A percentile compares a stretch with the other conserved stretches of the same genome.
These are phyloP conservation scores for Trichoderma endophyticum DNA, from an alignment of 2,329 filamentous ascomycete genomes.

Conservation along the genomic window DNA sequence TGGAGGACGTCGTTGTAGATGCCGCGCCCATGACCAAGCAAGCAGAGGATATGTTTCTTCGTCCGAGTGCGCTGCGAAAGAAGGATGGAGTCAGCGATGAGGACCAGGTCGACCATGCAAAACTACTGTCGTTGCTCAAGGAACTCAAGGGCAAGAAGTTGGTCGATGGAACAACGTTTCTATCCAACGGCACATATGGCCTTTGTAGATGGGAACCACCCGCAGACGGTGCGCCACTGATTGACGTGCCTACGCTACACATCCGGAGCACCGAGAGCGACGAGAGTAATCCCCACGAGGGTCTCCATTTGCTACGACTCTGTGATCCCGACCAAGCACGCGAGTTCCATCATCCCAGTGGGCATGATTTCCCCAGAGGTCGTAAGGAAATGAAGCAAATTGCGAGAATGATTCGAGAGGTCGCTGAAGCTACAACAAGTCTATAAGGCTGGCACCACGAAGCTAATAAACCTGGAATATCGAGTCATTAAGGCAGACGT, in stretches of 20 bases:
- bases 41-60: neutral
- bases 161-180: neutral
- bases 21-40: neutral
- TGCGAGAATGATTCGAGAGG: conserved; percentile 1
- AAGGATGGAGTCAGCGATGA: neutral
- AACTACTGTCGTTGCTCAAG: neutral
- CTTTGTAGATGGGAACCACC: neutral
- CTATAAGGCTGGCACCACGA: neutral
- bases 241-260: conserved; percentile 8
- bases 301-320: conserved; percentile 1
- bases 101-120: neutral
- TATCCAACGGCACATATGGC: neutral
- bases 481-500: neutral
- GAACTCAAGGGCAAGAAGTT: neutral
- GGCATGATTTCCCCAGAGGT: conserved; percentile 12
- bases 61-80: neutral
- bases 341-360: conserved; percentile 7
- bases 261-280: neutral
- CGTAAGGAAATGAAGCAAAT: conserved; percentile 9
- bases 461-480: neutral
- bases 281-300: neutral
- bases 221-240: neutral
- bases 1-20: neutral
- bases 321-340: neutral
- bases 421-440: neutral